Evolutionary conservation across 177 flowering plant genomes (phyloP).

Genomic region (Telopea speciosissima): DNA sequence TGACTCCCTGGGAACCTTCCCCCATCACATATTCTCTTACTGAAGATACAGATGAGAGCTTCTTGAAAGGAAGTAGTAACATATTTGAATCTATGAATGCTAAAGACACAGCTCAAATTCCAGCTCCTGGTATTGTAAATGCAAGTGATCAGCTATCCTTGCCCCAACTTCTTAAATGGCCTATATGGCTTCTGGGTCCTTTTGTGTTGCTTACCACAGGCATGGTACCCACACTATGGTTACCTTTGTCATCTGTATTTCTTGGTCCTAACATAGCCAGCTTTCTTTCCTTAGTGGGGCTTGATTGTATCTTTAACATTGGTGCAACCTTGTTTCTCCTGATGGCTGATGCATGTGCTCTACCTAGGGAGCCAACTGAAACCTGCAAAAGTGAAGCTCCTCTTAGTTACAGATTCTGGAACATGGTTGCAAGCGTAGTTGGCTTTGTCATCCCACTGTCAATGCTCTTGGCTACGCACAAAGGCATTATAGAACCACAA

Average conservation of each 20-base stretch:
- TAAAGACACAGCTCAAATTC: conserved; percentile 25
- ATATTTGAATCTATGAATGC: conserved; percentile 53
- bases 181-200: conserved; percentile 91
- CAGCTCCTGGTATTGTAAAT: conserved; percentile 9
- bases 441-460: conserved; percentile 57
- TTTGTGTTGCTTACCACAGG: conserved; percentile 65
- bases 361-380: conserved; percentile 32
- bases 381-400: conserved; percentile 49
- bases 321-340: conserved; percentile 85
- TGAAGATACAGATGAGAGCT: conserved; percentile 25
- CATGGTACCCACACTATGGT: conserved; percentile 81
- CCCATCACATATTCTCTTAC: conserved; percentile 44
- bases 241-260: conserved; percentile 77
- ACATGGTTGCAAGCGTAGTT: conserved; percentile 47
- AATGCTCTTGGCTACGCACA: conserved; percentile 42
- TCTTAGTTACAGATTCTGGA: conserved; percentile 67
- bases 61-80: conserved; percentile 26
- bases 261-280: conserved; percentile 82
- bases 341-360: conserved; percentile 82
- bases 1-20: conserved; percentile 67
- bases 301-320: conserved; percentile 81
- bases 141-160: conserved; percentile 14
- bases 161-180: conserved; percentile 56
- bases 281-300: conserved; percentile 74
- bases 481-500: conserved; percentile 54